Evolutionary conservation across 495 filamentous ascomycete genomes (phyloP), one percentile per base, ranked within the genome.

Genomic region (Tuber umbilicatum): DNA sequence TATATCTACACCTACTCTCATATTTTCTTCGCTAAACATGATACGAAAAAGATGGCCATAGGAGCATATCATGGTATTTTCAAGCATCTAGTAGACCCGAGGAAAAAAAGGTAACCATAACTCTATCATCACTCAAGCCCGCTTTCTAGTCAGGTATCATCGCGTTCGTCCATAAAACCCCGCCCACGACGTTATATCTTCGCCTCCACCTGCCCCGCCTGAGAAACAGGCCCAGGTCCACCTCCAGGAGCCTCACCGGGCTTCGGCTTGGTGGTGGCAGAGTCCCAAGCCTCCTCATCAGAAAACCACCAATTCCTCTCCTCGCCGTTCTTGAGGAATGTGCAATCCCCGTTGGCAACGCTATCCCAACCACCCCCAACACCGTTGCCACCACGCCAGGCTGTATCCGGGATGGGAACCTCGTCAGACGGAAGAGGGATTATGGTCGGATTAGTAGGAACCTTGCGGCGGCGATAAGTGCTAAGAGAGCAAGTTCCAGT

Each of bases 401-500:
- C 80, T 19, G 86, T 80, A 69, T 76, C 79, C 14, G 86, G 89
- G 45, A 89, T 72, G 5, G 77, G 74, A 37, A 75, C 27, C 38
- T 67, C 69, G 38, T 74, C 76, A 14, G 74, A 75, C 6, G 74
- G 74, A 19, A 77, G 72, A 6, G 69, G 37, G 21, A 80, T 71
- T 70, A 83, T 80, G 74, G 82, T 83, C 47, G 82, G 83, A 5
- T 74, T 76, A 23, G 40, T 38, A 60, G 39, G 37, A 37, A 31
- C 21, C n/a, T 50, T 67, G 43, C 81, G 82, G 21, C 88, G 79
- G 31, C 79, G 81, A 83, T 91, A 92, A 37, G 86, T 90, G 74
- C 88, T 92, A 76, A 99, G 76, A 1, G 91, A 90, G 79, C 92
- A 93, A 23, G 95, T 97, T 79, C 90, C 97, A n/a, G 93, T 90